Conservation (phyloP, 2,329 filamentous ascomycete species). For the Xylariaceae sp. region DNA sequence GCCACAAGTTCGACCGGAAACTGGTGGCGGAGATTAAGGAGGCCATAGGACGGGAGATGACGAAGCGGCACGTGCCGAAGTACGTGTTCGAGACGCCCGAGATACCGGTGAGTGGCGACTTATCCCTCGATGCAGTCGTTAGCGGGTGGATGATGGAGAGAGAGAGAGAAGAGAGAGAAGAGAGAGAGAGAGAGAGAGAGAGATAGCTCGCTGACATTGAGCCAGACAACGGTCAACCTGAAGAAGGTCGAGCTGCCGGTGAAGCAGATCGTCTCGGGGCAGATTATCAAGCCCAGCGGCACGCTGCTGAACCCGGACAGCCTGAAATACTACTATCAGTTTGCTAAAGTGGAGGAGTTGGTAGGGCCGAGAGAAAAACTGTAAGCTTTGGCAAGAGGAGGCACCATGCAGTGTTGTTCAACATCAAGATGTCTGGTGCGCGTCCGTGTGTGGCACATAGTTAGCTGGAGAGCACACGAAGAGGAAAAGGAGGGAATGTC, state of each 20-base stretch:
- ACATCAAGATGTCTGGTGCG: too few species aligned
- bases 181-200: background rate
- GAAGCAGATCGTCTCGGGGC: conserved; percentile 75
- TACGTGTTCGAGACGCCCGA: conserved; percentile 75
- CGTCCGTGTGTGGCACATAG: too few species aligned
- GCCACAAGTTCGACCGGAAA: conserved; percentile 42
- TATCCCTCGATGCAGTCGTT: too few species aligned
- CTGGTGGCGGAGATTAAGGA: conserved; percentile 54
- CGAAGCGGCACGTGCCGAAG: conserved; percentile 67
- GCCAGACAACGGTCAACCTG: conserved; percentile 70
- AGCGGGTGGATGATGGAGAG: too few species aligned
- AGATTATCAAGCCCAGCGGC: conserved; percentile 65
- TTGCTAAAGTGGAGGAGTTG: conserved; percentile 62
- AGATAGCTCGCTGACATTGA: conserved; percentile 4
- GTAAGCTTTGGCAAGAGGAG: conserved; percentile 19
- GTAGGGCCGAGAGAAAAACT: conserved; percentile 39
- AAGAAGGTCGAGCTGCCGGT: conserved; percentile 83
- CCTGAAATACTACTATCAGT: conserved; percentile 71
- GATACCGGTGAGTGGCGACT: conserved; percentile 66
- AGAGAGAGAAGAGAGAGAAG: too few species aligned
- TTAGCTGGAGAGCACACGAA: too few species aligned
- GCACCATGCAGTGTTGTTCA: too few species aligned
- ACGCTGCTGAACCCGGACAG: conserved; percentile 71
- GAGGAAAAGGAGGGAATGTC: too few species aligned
- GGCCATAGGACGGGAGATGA: conserved; percentile 58